Evolutionary conservation across 228 moss, liverwort and hornwort species (phyloP), one percentile per base, ranked within the genome.

Genomic region (Sphagnum fallax): DNA sequence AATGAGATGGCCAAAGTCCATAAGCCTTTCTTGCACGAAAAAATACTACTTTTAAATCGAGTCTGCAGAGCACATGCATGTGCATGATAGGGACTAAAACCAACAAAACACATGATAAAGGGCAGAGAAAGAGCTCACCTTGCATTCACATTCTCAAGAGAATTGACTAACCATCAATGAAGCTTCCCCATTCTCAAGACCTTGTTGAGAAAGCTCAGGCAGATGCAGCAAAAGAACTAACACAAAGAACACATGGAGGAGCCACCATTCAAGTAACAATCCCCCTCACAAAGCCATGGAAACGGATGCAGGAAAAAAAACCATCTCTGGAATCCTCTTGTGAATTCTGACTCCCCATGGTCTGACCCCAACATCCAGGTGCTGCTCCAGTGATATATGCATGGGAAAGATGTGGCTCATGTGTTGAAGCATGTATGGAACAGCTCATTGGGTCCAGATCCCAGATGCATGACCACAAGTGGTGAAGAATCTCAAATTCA

Each of bases 101-200:
- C 57, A 75, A 67, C 48, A 68, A 67, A 75, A 69, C 62, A 74
- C 67, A 66, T 72, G 6, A 65, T 12, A 32, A 65, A 48, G 13
- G 65, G 82, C 79, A 82, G 60, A 74, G 69, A 75, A 73, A 74
- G 71, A 72, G 80, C 82, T 82, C 68, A 82, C 86, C 86, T 86
- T 75, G 79, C 82, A 79, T 86, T 75, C 82, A 82, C 79, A 86
- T 76, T 77, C 79, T 78, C 81, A 81, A 67, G 79, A 81, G 32
- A 32, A 32, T 76, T 81, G 81, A 65, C 65, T 65, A 65, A 85
- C 81, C 81, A 76, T 74, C 81, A 78, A 71, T 62, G 62, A 71
- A 79, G 82, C 78, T 75, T 73, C 77, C 79, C 82, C 66, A 65
- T 76, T 82, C 72, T 77, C 77, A 8, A 75, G 73, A 80, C 65